Conservation (phyloP, 2,329 filamentous ascomycete genomes). For the Rachicladosporium sp. region DNA sequence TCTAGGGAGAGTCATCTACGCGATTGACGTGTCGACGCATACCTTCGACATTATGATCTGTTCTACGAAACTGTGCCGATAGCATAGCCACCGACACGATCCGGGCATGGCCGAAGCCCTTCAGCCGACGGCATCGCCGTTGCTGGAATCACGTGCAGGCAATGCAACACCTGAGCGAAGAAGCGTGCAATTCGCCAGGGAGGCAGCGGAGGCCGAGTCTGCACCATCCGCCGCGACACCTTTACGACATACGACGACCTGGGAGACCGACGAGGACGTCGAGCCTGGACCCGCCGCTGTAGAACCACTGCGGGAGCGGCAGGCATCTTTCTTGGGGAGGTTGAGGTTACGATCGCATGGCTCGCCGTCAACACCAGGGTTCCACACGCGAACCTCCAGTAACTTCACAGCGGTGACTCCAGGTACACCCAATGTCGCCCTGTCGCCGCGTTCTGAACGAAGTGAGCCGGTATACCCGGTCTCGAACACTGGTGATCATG, state of each 20-base stretch:
- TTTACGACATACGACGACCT: constrained; percentile 14
- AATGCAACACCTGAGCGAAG: constrained; percentile 6
- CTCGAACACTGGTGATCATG: constrained; percentile 40
- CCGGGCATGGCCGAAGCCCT: no score
- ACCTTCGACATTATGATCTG: constrained; percentile 37
- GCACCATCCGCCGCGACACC: constrained; percentile 6
- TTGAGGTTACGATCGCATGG: constrained; percentile 15
- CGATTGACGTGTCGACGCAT: constrained; percentile 19
- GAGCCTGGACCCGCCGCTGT: constrained; percentile 6
- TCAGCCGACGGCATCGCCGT: no score
- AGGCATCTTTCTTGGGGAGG: constrained; percentile 18
- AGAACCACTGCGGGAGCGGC: constrained; percentile 7
- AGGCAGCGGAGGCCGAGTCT: constrained; percentile 9
- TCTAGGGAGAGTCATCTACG: no score
- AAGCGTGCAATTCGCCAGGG: constrained; percentile 20
- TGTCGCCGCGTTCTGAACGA: constrained; percentile 21
- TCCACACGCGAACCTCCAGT: constrained; percentile 9
- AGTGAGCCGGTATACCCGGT: constrained; percentile 20
- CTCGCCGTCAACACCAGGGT: constrained; percentile 9
- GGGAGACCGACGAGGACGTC: constrained; percentile 15
- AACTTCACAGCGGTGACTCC: constrained; percentile 9
- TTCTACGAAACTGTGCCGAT: no score
- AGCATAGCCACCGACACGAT: no score
- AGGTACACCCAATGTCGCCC: constrained; percentile 13
- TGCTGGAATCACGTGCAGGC: no score